Evolutionary conservation across 805 yeast species (phyloP).

Genomic region (Saturnispora serradocipensis): DNA sequence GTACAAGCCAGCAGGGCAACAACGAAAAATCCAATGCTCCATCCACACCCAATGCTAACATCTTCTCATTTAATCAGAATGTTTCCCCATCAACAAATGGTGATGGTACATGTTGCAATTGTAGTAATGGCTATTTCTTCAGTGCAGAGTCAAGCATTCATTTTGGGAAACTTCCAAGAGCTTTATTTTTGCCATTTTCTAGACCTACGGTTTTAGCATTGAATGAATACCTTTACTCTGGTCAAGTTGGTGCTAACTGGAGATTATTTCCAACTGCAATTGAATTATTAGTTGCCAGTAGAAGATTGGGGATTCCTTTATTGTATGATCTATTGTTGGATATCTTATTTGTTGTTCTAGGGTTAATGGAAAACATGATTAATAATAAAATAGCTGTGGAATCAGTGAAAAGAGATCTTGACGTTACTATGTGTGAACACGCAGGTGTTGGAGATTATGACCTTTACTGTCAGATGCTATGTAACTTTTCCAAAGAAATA

Average conservation of each 20-base stretch:
- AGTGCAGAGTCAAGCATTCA: conserved; percentile 6
- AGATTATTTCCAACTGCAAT: conserved; percentile 57
- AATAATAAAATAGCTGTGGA: conserved; percentile 2
- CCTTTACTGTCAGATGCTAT: conserved; percentile 9
- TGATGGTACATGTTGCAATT: not conserved
- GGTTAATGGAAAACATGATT: conserved; percentile 42
- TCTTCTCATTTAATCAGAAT: not conserved
- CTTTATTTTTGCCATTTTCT: conserved; percentile 58
- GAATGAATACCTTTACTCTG: conserved; percentile 67
- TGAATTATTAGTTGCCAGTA: conserved; percentile 53
- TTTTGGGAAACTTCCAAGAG: conserved; percentile 43
- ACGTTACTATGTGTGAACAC: conserved; percentile 1
- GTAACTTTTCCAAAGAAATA: conserved; percentile 4
- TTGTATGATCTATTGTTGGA: conserved; percentile 63
- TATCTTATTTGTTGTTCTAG: conserved; percentile 58
- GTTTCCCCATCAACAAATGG: not conserved
- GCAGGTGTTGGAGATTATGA: conserved; percentile 11
- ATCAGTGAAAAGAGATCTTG: not conserved
- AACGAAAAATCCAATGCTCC: not conserved
- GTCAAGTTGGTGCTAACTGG: conserved; percentile 74
- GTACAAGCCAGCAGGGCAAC: not conserved
- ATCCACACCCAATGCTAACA: not conserved
- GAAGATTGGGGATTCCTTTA: conserved; percentile 59
- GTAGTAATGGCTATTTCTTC: not conserved
- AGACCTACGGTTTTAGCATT: conserved; percentile 55